Conservation (phyloP, 306 rosid species). For the Spatholobus suberectus region DNA sequence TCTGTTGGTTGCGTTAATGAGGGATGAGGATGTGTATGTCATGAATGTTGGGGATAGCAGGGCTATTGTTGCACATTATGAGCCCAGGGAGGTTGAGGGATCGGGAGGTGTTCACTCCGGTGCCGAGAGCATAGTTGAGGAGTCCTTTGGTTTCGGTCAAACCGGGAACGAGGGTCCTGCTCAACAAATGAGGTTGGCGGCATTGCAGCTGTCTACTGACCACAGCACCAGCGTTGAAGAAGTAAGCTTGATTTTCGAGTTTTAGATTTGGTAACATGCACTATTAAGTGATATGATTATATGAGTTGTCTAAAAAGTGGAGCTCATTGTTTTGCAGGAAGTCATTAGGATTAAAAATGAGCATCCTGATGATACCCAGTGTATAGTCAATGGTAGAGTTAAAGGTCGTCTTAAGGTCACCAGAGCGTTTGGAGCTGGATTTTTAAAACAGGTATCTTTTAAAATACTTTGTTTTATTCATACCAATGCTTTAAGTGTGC, state of each 20-base stretch:
- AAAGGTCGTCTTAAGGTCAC: constrained; percentile 98
- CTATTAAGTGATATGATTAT: constrained; percentile 33
- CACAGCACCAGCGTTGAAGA: constrained; percentile 92
- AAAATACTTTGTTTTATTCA: constrained; percentile 29
- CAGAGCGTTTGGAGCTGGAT: constrained; percentile 98
- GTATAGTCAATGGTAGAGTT: constrained; percentile 92
- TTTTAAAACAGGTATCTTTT: constrained; percentile 82
- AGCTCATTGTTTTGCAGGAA: constrained; percentile 67
- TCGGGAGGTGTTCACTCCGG: constrained; percentile 50
- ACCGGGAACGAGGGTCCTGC: constrained; percentile 51
- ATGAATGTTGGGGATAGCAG: constrained; percentile 99
- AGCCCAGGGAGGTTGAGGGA: constrained; percentile 60
- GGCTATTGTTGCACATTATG: constrained; percentile 84
- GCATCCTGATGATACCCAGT: constrained; percentile 91
- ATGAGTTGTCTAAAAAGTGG: constrained; percentile 30
- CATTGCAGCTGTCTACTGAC: constrained; percentile 93
- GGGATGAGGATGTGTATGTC: constrained; percentile 95
- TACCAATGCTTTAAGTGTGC: neutral
- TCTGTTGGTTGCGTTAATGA: constrained; percentile 79
- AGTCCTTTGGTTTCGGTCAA: constrained; percentile 54
- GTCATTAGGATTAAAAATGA: constrained; percentile 84
- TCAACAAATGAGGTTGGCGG: constrained; percentile 64
- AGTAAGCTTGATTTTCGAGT: constrained; percentile 54
- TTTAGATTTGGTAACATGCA: neutral
- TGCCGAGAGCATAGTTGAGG: constrained; percentile 69